A percentile compares a stretch with the other conserved stretches of the same genome.
These are phyloP conservation scores for Lasiodiplodia theobromae DNA, from an alignment of 2,329 filamentous ascomycete genomes.

Conservation along the genomic window DNA sequence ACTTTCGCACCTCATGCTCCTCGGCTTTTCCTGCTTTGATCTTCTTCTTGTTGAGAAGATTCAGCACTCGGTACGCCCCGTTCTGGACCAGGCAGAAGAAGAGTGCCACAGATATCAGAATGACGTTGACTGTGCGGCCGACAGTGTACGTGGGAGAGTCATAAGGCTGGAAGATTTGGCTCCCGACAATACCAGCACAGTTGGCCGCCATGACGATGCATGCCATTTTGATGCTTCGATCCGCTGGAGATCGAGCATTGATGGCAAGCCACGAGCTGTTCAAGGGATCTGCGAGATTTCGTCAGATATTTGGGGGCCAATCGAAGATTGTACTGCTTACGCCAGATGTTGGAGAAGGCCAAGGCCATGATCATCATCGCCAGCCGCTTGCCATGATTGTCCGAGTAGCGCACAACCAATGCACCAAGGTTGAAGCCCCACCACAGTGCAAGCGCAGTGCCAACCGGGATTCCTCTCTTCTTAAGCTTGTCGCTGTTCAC, in stretches of 20 bases:
- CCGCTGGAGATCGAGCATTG: constrained; percentile 32
- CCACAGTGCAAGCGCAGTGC: constrained; percentile 28
- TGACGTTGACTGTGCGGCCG: constrained; percentile 33
- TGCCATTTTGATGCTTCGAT: constrained; percentile 34
- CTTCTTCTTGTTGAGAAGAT: constrained; percentile 17
- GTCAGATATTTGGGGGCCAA: neutral
- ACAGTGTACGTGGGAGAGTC: constrained; percentile 32
- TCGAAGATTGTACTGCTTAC: neutral
- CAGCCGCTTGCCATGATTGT: constrained; percentile 10
- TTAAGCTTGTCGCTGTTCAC: constrained; percentile 19
- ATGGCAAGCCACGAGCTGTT: constrained; percentile 35
- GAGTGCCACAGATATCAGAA: constrained; percentile 27
- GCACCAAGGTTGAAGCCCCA: constrained; percentile 29
- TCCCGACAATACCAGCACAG: constrained; percentile 33
- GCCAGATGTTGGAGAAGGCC: constrained; percentile 29
- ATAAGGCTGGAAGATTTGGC: constrained; percentile 33
- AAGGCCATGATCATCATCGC: constrained; percentile 29
- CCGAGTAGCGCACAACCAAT: constrained; percentile 1
- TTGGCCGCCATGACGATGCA: constrained; percentile 36
- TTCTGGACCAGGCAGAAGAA: constrained; percentile 30
- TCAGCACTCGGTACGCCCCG: constrained; percentile 32
- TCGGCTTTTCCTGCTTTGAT: neutral
- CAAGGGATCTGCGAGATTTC: constrained; percentile 21
- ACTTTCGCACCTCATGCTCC: constrained; percentile 7
- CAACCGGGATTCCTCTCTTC: constrained; percentile 26